Conservation (phyloP, 371 early-diverging fungal genomes). For the Saksenaea vasiformis region DNA sequence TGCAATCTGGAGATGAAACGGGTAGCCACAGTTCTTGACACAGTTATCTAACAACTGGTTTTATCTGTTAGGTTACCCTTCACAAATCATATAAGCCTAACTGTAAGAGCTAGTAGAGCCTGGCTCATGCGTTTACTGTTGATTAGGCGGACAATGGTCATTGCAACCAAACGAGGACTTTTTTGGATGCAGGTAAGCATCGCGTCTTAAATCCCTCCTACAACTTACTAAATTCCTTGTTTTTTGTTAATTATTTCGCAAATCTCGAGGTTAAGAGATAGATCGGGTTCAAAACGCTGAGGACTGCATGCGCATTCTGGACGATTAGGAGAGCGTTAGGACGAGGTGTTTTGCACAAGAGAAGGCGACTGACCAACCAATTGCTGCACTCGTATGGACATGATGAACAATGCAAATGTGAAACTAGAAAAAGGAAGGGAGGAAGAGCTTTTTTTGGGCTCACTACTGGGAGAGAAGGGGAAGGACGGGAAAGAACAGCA, state of each 20-base stretch:
- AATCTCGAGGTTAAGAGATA: slow-evolving; percentile 89
- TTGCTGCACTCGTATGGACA: slow-evolving; percentile 19
- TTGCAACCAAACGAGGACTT: slow-evolving; percentile 87
- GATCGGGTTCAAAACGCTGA: slow-evolving; percentile 72
- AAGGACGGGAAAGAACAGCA: neutral
- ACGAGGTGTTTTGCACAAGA: neutral
- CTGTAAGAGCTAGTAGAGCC: slow-evolving; percentile 74
- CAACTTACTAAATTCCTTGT: slow-evolving; percentile 76
- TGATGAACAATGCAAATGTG: neutral
- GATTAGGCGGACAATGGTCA: slow-evolving; percentile 75
- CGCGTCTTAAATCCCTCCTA: neutral
- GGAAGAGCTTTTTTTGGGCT: neutral
- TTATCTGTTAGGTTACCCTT: neutral
- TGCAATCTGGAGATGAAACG: slow-evolving; percentile 92
- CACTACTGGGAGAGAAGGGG: neutral
- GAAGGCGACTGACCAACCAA: slow-evolving; percentile 15
- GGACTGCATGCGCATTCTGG: slow-evolving; percentile 82
- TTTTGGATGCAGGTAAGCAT: neutral
- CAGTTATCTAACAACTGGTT: slow-evolving; percentile 86
- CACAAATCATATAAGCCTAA: slow-evolving; percentile 15
- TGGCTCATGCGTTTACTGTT: slow-evolving; percentile 72
- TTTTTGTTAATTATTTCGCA: slow-evolving; percentile 92
- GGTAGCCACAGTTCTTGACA: slow-evolving; percentile 96
- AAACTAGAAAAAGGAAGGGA: neutral
- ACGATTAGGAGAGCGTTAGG: neutral